Evolutionary conservation across 2,329 filamentous ascomycete species (phyloP), one percentile per base, ranked within the genome.

Genomic region (Hortaea sp.): DNA sequence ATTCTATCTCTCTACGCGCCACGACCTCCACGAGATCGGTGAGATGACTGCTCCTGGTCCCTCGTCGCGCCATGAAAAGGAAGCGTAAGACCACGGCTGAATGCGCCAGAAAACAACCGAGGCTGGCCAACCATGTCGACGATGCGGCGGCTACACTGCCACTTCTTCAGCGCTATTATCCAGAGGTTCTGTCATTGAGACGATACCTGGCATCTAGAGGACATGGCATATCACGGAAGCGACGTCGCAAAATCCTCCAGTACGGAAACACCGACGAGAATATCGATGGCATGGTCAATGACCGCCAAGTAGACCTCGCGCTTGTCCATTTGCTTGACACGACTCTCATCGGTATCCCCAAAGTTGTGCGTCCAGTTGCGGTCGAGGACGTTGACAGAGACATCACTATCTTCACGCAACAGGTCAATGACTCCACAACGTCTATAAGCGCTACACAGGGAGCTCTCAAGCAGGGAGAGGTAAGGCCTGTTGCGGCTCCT

Each of bases 271-370:
- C 32, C n/a, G n/a, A 9, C 4, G 32, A 11, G 4, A n/a, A 27
- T 4, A 11, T 2, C 20, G 32, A 10, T 29, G 9, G 34, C 32
- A 44, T 27, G 12, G 5, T 7, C 7, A 20, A 11, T 5, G 9
- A 29, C 7, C 39, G 7, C 10, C 27, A 37, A 5, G 43, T 46
- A 11, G 41, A 47, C 13, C 9, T 29, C 11, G 66, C 64, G 29
- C 61, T 89, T 10, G 72, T 70, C 5, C 61, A 61, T 3, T 65
- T 89, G 20, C 76, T 94, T 31, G 85, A 92, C 64, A 75, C 74
- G 1, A 81, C 79, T 1, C 63, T 90, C n/a, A 74, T 94, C 38
- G 84, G 82, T 35, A 63, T 73, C 10, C 50, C 57, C 31, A 57
- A 63, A 41, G 50, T 61, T 12, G 50, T 75, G 37, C 72, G 73